These are phyloP conservation scores for Blepharisma undulans DNA, from an alignment of 169 alveolate genomes.

Conservation along the genomic window DNA sequence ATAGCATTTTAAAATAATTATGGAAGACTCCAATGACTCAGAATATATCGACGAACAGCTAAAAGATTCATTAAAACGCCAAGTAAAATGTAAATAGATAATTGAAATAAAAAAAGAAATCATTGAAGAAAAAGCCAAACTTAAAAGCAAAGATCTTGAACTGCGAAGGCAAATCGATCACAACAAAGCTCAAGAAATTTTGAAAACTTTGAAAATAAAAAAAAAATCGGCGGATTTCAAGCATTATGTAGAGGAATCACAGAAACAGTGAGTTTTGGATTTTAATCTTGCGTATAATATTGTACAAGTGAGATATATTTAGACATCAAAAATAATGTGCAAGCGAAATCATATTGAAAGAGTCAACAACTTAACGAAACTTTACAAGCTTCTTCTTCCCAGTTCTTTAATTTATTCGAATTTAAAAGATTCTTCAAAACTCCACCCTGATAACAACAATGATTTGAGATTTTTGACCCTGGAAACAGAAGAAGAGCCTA, in stretches of 20 bases:
- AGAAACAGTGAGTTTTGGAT: slow-evolving; percentile 15
- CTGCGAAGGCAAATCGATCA: not conserved
- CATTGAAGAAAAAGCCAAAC: not conserved
- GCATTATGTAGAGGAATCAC: not conserved
- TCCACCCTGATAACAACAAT: not conserved
- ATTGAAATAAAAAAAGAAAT: not conserved
- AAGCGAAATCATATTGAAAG: not conserved
- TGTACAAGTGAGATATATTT: not conserved
- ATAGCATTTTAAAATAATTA: not conserved
- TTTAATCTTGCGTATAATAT: not conserved
- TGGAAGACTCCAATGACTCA: not conserved
- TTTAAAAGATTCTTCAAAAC: not conserved
- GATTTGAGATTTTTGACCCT: not conserved
- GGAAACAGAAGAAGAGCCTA: not conserved
- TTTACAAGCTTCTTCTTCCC: not conserved
- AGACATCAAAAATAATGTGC: not conserved
- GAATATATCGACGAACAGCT: not conserved
- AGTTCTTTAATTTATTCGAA: not conserved
- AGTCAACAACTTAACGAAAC: not conserved
- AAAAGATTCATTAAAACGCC: slow-evolving; percentile 26
- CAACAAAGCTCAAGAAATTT: not conserved
- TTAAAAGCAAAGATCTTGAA: not conserved
- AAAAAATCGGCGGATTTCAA: not conserved
- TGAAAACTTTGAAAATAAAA: slow-evolving; percentile 10
- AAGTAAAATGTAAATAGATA: not conserved